A percentile compares a stretch with the other conserved stretches of the same genome.
phyloP scores from a whole-genome alignment of 768 basidiomycete genomes.

The Cyclocybe aegerita region DNA sequence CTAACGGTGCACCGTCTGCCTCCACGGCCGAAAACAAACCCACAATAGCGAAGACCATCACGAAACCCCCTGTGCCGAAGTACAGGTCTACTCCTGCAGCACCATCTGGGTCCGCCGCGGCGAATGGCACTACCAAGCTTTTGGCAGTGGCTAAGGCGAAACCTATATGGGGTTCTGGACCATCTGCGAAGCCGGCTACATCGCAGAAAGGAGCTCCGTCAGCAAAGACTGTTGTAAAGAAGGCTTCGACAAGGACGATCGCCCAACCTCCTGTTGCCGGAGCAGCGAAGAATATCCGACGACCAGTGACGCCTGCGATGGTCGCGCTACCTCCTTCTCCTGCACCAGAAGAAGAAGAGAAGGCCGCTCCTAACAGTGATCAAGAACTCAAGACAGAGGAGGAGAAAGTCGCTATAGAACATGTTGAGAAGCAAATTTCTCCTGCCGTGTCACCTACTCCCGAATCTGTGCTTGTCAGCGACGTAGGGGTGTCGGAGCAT shows the following conservation, averaged over 20 bases:
- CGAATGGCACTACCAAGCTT: constrained; percentile 6
- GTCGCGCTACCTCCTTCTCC: constrained; percentile 39
- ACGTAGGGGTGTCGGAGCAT: too few relatives aligned
- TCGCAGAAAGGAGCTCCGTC: constrained; percentile 10
- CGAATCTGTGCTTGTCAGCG: background rate
- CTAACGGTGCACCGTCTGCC: constrained; percentile 1
- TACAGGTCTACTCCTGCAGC: background rate
- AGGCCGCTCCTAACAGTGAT: background rate
- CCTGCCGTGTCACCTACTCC: background rate
- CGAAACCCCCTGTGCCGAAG: constrained; percentile 3
- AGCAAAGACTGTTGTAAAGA: constrained; percentile 16
- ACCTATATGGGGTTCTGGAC: constrained; percentile 21
- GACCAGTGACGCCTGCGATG: constrained; percentile 27
- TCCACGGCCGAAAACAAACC: background rate
- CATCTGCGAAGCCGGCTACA: constrained; percentile 12
- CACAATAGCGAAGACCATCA: background rate
- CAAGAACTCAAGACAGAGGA: background rate
- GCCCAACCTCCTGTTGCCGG: background rate
- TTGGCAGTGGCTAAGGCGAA: constrained; percentile 17
- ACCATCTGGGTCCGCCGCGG: background rate
- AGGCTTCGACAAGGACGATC: constrained; percentile 13
- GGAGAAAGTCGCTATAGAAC: background rate
- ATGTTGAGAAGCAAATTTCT: background rate
- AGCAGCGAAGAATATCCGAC: constrained; percentile 1
- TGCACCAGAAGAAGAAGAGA: constrained; percentile 9